A percentile compares a stretch with the other conserved stretches of the same genome.
phyloP scores from a whole-genome alignment of 257 asterid species.

The Solanum dulcamara region DNA sequence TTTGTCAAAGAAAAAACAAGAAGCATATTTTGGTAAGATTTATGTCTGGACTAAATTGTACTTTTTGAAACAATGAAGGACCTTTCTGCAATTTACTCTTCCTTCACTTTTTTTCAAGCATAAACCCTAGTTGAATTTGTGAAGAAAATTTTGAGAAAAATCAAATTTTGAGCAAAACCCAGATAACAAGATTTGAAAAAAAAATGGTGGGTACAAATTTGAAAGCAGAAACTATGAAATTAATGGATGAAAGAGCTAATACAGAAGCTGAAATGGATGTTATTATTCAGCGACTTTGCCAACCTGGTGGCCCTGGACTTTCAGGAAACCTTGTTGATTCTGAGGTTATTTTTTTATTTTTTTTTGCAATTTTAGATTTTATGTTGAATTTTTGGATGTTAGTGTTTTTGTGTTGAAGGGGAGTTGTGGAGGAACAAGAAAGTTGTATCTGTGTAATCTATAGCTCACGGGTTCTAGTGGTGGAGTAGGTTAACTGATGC shows the following conservation, averaged over 20 bases:
- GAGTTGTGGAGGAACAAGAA: not conserved
- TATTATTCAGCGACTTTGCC: conserved; percentile 66
- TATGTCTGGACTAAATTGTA: not conserved
- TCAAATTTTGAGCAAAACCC: not conserved
- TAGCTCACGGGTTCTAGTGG: not conserved
- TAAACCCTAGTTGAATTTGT: not conserved
- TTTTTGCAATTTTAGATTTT: not conserved
- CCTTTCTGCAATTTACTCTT: not conserved
- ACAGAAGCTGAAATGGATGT: conserved; percentile 71
- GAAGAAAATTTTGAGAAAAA: not conserved
- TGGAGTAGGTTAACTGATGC: not conserved
- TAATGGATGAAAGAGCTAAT: conserved; percentile 63
- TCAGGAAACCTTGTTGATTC: conserved; percentile 73
- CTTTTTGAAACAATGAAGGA: not conserved
- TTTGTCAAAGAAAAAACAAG: too few species aligned
- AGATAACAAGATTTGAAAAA: not conserved
- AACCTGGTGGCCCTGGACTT: conserved; percentile 84
- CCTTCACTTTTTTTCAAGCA: not conserved
- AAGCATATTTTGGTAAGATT: too few species aligned
- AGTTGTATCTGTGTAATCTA: not conserved
- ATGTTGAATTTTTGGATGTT: not conserved
- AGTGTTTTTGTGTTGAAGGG: not conserved
- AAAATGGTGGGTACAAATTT: conserved; percentile 77
- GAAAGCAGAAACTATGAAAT: conserved; percentile 70
- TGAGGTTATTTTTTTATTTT: conserved; percentile 27